Conservation (phyloP, 768 basidiomycete genomes). For the Asterophora parasitica region DNA sequence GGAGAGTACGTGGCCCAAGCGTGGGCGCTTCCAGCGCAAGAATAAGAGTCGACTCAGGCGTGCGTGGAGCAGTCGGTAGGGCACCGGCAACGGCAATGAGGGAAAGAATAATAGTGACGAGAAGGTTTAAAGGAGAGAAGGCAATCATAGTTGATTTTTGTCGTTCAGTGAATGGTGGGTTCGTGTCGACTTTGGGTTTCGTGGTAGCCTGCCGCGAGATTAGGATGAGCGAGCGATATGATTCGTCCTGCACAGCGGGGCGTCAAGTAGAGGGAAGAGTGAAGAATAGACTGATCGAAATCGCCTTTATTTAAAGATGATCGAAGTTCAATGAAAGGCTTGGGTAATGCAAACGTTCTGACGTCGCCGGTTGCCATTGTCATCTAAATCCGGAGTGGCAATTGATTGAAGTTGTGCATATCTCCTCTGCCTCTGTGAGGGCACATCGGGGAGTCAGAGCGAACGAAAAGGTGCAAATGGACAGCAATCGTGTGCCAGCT, state of each 20-base stretch:
- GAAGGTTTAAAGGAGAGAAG: constrained; percentile 22
- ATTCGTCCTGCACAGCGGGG: constrained; percentile 5
- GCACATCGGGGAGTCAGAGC: too few species aligned
- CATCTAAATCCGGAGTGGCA: background rate
- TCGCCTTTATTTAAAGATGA: constrained; percentile 1
- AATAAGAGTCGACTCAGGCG: constrained; percentile 17
- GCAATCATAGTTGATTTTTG: constrained; percentile 31
- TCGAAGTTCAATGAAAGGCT: constrained; percentile 1
- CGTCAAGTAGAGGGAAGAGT: constrained; percentile 1
- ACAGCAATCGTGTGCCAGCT: too few species aligned
- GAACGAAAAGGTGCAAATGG: too few species aligned
- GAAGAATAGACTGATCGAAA: background rate
- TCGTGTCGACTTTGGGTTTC: constrained; percentile 1
- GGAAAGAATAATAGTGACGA: constrained; percentile 31
- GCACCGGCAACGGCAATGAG: constrained; percentile 32
- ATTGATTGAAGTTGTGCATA: too few species aligned
- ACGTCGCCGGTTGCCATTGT: constrained; percentile 3
- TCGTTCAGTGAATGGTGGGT: constrained; percentile 13
- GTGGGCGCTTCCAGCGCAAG: background rate
- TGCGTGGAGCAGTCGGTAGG: constrained; percentile 27
- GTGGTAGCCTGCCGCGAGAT: constrained; percentile 13
- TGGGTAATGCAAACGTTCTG: background rate
- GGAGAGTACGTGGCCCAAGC: constrained; percentile 18
- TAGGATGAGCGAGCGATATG: background rate
- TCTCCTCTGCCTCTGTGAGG: too few species aligned